Evolutionary conservation across 2,329 filamentous ascomycete genomes (phyloP).

Genomic region (Cladophialophora chaetospira): DNA sequence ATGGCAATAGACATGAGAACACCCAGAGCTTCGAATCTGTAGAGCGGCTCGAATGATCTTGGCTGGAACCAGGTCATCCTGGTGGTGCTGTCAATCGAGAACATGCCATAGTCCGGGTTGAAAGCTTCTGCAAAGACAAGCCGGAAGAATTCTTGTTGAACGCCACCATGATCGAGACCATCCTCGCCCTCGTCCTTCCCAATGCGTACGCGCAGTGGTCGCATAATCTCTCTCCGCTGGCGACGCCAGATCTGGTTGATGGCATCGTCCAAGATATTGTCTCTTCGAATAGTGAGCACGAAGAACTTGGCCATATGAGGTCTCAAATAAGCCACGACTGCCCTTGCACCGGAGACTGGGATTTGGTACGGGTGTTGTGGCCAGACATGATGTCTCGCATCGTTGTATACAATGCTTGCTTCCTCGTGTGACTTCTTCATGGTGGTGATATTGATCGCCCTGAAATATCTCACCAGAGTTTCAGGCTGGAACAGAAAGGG

Average conservation of each 20-base stretch:
- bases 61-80: slow-evolving; percentile 88
- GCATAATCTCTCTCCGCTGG: slow-evolving; percentile 76
- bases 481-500: slow-evolving; percentile 76
- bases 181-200: slow-evolving; percentile 82
- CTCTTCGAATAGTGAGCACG: slow-evolving; percentile 67
- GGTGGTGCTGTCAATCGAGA: slow-evolving; percentile 74
- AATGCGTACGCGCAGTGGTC: slow-evolving; percentile 84
- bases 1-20: slow-evolving; percentile 85
- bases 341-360: slow-evolving; percentile 58
- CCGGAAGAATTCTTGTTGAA: slow-evolving; percentile 95
- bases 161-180: slow-evolving; percentile 89
- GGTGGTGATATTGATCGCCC: slow-evolving; percentile 79
- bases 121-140: slow-evolving; percentile 78
- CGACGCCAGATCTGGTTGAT: slow-evolving; percentile 89
- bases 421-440: slow-evolving; percentile 82
- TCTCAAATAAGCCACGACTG: slow-evolving; percentile 64
- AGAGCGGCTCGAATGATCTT: slow-evolving; percentile 75
- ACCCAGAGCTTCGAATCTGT: slow-evolving; percentile 89
- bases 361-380: slow-evolving; percentile 39
- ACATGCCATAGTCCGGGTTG: slow-evolving; percentile 73
- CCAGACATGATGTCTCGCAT: slow-evolving; percentile 48
- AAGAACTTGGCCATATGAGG: slow-evolving; percentile 71
- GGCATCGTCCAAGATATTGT: slow-evolving; percentile 69
- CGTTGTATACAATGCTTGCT: slow-evolving; percentile 54
- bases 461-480: slow-evolving; percentile 78